These are phyloP conservation scores for Cymodocea nodosa DNA, from an alignment of 116 monocot species.

Conservation along the genomic window DNA sequence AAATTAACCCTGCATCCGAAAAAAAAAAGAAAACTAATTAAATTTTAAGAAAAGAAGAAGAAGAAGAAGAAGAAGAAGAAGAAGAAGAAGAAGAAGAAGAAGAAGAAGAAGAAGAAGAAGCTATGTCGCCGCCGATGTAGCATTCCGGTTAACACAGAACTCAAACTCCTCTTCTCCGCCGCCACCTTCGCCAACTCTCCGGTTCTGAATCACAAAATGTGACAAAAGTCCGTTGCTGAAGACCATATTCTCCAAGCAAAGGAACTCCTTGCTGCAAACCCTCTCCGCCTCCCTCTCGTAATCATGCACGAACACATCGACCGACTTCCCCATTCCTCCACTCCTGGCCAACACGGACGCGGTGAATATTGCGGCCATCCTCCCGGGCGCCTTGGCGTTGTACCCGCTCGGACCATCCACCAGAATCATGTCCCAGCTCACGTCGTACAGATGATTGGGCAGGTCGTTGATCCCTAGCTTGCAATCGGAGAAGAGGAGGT, in stretches of 20 bases:
- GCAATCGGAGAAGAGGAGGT: conserved; percentile 72
- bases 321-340: conserved; percentile 1
- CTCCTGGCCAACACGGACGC: conserved; percentile 59
- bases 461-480: conserved; percentile 60
- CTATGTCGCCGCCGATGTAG: not conserved
- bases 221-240: conserved; percentile 21
- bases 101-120: not conserved
- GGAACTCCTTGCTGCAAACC: conserved; percentile 38
- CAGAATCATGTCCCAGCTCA: conserved; percentile 71
- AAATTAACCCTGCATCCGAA: no score
- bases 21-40: no score
- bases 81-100: no score
- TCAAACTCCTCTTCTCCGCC: conserved; percentile 12
- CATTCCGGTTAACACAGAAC: conserved; percentile 13
- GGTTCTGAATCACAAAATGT: conserved; percentile 25
- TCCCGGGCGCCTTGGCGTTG: conserved; percentile 29
- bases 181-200: conserved; percentile 3
- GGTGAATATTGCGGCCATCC: conserved; percentile 54
- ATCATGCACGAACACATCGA: conserved; percentile 60
- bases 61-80: no score
- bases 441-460: conserved; percentile 63
- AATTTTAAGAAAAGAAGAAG: no score
- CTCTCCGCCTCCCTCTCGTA: conserved; percentile 48
- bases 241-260: conserved; percentile 44
- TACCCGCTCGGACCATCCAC: conserved; percentile 71